Conservation (phyloP, 306 rosid species). For the Arachis hypogaea region DNA sequence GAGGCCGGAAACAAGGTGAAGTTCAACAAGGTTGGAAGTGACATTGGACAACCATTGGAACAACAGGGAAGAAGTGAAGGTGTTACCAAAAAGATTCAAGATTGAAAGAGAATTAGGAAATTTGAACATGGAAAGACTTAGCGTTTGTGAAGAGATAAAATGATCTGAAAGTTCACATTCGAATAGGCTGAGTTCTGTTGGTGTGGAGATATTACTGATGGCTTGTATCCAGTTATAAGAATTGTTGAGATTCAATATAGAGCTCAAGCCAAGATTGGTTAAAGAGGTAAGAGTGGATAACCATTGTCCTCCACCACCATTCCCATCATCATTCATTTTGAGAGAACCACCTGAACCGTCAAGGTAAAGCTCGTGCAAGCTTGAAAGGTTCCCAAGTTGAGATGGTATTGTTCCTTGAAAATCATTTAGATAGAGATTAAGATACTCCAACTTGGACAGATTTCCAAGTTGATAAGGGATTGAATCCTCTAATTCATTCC, state of each 20-base stretch:
- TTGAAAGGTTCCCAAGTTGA: constrained; percentile 43
- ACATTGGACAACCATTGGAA: constrained; percentile 35
- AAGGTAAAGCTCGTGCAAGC: constrained; percentile 30
- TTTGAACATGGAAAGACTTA: constrained; percentile 9
- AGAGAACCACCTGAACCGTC: neutral
- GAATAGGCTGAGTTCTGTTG: neutral
- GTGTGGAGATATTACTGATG: constrained; percentile 27
- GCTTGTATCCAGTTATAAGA: neutral
- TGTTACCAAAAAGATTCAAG: neutral
- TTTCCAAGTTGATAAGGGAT: constrained; percentile 35
- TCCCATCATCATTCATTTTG: neutral
- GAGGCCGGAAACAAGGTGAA: neutral
- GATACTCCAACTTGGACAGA: constrained; percentile 25
- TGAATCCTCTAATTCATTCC: neutral
- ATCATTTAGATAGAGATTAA: neutral
- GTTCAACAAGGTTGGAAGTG: constrained; percentile 28
- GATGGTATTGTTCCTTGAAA: constrained; percentile 32
- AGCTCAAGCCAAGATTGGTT: constrained; percentile 23
- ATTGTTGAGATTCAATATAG: neutral
- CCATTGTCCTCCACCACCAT: constrained; percentile 16
- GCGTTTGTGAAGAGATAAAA: neutral
- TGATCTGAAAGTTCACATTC: constrained; percentile 21
- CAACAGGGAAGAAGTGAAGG: constrained; percentile 21
- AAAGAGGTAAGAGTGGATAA: constrained; percentile 39
- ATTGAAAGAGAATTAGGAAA: constrained; percentile 23